These are phyloP conservation scores for Calophaca sinica DNA, from an alignment of 306 rosid genomes.

Conservation along the genomic window DNA sequence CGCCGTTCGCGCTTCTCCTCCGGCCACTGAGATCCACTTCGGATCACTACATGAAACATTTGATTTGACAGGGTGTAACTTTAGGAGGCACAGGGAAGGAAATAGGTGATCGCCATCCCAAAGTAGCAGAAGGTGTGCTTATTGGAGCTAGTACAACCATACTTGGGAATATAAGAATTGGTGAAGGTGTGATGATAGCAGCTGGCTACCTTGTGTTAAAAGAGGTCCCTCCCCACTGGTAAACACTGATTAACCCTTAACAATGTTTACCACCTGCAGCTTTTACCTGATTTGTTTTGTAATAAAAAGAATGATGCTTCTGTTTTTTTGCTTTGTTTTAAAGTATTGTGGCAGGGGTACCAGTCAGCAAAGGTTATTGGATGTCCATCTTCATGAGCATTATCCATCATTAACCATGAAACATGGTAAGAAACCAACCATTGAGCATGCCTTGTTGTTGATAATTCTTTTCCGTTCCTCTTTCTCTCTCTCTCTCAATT, in stretches of 20 bases:
- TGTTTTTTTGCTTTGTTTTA: constrained; percentile 14
- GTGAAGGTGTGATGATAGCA: constrained; percentile 75
- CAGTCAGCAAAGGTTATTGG: constrained; percentile 65
- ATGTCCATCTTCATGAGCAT: constrained; percentile 60
- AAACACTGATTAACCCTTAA: neutral
- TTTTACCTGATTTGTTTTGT: neutral
- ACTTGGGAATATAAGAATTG: constrained; percentile 70
- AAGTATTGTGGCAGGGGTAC: constrained; percentile 86
- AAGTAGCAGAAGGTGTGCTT: constrained; percentile 45
- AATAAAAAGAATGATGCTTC: constrained; percentile 28
- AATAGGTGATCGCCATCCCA: too few species aligned
- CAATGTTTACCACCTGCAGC: constrained; percentile 24
- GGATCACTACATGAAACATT: too few species aligned
- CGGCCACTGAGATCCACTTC: too few species aligned
- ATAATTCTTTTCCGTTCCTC: too few species aligned
- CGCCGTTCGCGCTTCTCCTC: too few species aligned
- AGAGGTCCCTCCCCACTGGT: constrained; percentile 78
- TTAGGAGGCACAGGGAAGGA: too few species aligned
- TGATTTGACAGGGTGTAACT: too few species aligned
- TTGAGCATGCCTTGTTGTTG: neutral
- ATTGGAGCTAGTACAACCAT: constrained; percentile 64
- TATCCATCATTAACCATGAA: constrained; percentile 90
- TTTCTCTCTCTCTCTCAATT: too few species aligned
- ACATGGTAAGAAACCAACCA: constrained; percentile 70
- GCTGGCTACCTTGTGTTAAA: constrained; percentile 84